These are phyloP conservation scores for Henckelia pumila DNA, from an alignment of 257 asterid species.

Conservation along the genomic window DNA sequence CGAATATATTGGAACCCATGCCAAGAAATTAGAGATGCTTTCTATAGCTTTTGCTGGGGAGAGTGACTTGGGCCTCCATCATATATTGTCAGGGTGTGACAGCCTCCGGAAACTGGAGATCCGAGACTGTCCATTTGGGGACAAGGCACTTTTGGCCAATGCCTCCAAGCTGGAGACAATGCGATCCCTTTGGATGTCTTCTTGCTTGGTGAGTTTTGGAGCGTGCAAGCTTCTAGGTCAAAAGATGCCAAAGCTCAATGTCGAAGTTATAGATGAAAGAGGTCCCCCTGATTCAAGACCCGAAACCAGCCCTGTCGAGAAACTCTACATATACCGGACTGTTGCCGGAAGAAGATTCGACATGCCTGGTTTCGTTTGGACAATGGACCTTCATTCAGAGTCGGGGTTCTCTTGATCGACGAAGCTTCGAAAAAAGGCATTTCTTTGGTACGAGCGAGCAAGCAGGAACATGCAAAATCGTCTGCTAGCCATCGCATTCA, in stretches of 20 bases:
- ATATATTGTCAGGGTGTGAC: slow-evolving; percentile 85
- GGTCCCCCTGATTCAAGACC: slow-evolving; percentile 81
- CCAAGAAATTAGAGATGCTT: slow-evolving; percentile 90
- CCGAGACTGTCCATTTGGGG: slow-evolving; percentile 94
- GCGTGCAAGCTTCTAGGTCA: slow-evolving; percentile 86
- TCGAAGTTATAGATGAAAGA: slow-evolving; percentile 90
- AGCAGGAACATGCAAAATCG: slow-evolving; percentile 41
- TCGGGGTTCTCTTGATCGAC: slow-evolving; percentile 32
- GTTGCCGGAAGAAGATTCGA: slow-evolving; percentile 82
- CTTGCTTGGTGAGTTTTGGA: slow-evolving; percentile 85
- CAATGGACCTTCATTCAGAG: slow-evolving; percentile 50
- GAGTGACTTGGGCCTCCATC: slow-evolving; percentile 81
- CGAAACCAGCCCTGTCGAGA: slow-evolving; percentile 68
- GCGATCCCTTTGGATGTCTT: slow-evolving; percentile 99
- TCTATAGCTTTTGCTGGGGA: slow-evolving; percentile 98
- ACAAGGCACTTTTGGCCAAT: slow-evolving; percentile 90
- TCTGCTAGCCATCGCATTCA: slow-evolving; percentile 19
- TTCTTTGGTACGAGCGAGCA: slow-evolving; percentile 3
- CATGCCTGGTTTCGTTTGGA: slow-evolving; percentile 86
- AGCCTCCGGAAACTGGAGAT: slow-evolving; percentile 90
- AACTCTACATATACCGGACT: slow-evolving; percentile 73
- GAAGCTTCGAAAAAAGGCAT: not conserved
- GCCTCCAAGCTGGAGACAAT: slow-evolving; percentile 97
- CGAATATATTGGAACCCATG: slow-evolving; percentile 72
- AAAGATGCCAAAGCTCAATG: slow-evolving; percentile 79